These are phyloP conservation scores for Microascus cirrosus DNA, from an alignment of 2,329 filamentous ascomycete species.

Conservation along the genomic window DNA sequence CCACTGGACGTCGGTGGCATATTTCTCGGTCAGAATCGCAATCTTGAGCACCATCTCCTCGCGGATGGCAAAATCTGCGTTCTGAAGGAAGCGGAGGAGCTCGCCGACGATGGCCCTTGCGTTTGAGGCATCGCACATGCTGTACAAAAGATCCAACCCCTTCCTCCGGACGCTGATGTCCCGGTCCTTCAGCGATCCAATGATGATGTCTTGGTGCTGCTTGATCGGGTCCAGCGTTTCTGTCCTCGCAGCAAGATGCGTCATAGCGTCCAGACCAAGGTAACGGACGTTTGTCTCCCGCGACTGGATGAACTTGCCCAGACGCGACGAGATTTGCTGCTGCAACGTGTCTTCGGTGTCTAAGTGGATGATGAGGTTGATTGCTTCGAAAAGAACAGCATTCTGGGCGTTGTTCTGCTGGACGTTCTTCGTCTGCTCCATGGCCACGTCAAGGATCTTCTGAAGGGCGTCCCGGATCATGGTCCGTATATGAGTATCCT, in stretches of 20 bases:
- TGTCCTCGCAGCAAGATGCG: slow-evolving; percentile 84
- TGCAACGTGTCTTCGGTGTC: slow-evolving; percentile 91
- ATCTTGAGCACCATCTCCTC: slow-evolving; percentile 99
- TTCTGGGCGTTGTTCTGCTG: slow-evolving; percentile 99
- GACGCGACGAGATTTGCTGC: slow-evolving; percentile 83
- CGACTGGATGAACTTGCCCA: slow-evolving; percentile 94
- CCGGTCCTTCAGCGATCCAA: slow-evolving; percentile 85
- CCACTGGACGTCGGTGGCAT: slow-evolving; percentile 97
- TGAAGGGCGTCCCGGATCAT: slow-evolving; percentile 88
- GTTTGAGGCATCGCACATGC: slow-evolving; percentile 98
- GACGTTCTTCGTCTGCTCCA: slow-evolving; percentile 94
- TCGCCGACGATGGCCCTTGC: slow-evolving; percentile 88
- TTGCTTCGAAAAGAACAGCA: slow-evolving; percentile 93
- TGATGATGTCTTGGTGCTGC: slow-evolving; percentile 91
- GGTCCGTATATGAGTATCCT: slow-evolving; percentile 83
- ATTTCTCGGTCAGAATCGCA: slow-evolving; percentile 95
- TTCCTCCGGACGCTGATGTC: slow-evolving; percentile 97
- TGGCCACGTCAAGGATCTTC: slow-evolving; percentile 79
- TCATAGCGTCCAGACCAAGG: slow-evolving; percentile 93
- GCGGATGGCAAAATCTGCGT: slow-evolving; percentile 91
- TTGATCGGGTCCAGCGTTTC: slow-evolving; percentile 97
- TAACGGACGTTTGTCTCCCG: slow-evolving; percentile 96
- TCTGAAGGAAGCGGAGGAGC: slow-evolving; percentile 87
- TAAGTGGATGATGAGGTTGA: slow-evolving; percentile 95
- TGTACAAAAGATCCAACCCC: slow-evolving; percentile 91